Conservation (phyloP, 2,329 filamentous ascomycete genomes). For the Venturia asperata region DNA sequence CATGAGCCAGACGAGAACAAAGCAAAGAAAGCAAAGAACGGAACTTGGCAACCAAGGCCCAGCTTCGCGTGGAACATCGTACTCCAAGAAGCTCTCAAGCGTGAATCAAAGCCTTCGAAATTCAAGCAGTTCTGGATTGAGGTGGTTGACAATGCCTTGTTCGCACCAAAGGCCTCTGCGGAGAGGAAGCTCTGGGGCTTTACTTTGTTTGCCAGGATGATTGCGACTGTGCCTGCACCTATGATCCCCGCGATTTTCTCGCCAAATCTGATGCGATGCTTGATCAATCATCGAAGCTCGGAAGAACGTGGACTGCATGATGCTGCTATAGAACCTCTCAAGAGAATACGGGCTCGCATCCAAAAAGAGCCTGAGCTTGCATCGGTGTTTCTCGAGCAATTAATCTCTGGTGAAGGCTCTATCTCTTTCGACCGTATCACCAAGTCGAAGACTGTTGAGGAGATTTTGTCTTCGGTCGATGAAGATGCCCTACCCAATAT, state of each 20-base stretch:
- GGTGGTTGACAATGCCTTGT: slow-evolving; percentile 79
- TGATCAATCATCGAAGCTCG: slow-evolving; percentile 75
- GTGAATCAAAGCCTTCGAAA: slow-evolving; percentile 31
- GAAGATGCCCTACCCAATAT: slow-evolving; percentile 45
- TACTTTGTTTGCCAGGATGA: slow-evolving; percentile 71
- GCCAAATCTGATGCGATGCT: slow-evolving; percentile 70
- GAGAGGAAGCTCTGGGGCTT: slow-evolving; percentile 91
- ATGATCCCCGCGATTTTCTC: slow-evolving; percentile 62
- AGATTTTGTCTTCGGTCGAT: slow-evolving; percentile 56
- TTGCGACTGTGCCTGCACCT: slow-evolving; percentile 47
- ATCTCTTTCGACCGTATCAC: slow-evolving; percentile 82
- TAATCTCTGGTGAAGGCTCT: slow-evolving; percentile 63
- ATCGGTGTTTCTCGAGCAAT: slow-evolving; percentile 52
- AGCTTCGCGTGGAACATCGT: slow-evolving; percentile 86
- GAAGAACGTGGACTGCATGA: slow-evolving; percentile 73
- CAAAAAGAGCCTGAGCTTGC: slow-evolving; percentile 55
- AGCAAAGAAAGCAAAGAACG: slow-evolving; percentile 47
- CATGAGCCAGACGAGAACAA: slow-evolving; percentile 44
- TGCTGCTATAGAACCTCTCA: slow-evolving; percentile 69
- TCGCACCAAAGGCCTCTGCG: slow-evolving; percentile 72
- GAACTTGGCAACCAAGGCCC: slow-evolving; percentile 70
- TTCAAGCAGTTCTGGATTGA: slow-evolving; percentile 80
- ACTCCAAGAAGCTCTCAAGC: slow-evolving; percentile 42
- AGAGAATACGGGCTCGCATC: slow-evolving; percentile 59
- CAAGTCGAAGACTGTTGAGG: slow-evolving; percentile 77